Percentiles rank a stretch among this genome's conserved stretches.
phyloP scores from a whole-genome alignment of 176 grass and related monocot species.

The Pontederia crassipes region DNA sequence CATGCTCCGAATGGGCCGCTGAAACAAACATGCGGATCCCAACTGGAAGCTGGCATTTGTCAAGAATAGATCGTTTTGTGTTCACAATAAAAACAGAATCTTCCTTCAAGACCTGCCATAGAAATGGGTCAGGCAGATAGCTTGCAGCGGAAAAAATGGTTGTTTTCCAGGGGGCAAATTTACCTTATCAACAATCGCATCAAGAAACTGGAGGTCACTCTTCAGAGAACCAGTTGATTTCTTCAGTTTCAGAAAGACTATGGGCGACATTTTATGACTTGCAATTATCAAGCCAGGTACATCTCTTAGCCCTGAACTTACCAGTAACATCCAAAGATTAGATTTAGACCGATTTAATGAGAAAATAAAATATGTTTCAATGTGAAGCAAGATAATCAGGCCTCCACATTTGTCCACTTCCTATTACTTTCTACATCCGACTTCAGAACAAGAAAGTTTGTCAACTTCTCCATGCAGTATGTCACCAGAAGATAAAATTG shows the following conservation, averaged over 20 bases:
- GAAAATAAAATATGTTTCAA: conserved; percentile 16
- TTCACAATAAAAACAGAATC: conserved; percentile 77
- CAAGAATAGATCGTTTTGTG: conserved; percentile 64
- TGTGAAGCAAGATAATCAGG: conserved; percentile 6
- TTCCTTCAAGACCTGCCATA: conserved; percentile 53
- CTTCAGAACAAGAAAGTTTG: neutral
- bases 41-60: conserved; percentile 64
- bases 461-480: too few relatives aligned
- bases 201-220: conserved; percentile 48
- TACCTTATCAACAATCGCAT: conserved; percentile 58
- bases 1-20: conserved; percentile 53
- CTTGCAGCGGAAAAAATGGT: neutral
- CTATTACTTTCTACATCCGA: neutral
- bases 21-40: conserved; percentile 75
- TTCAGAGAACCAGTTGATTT: conserved; percentile 45
- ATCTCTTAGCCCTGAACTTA: conserved; percentile 50
- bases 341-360: neutral
- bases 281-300: conserved; percentile 51
- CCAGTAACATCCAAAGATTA: conserved; percentile 4
- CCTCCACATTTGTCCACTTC: neutral
- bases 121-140: neutral
- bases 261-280: conserved; percentile 60
- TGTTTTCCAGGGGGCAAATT: conserved; percentile 4
- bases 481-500: too few relatives aligned
- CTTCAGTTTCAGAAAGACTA: conserved; percentile 70